Conservation (phyloP, 768 basidiomycete species). For the Agrocybe chaxingu region DNA sequence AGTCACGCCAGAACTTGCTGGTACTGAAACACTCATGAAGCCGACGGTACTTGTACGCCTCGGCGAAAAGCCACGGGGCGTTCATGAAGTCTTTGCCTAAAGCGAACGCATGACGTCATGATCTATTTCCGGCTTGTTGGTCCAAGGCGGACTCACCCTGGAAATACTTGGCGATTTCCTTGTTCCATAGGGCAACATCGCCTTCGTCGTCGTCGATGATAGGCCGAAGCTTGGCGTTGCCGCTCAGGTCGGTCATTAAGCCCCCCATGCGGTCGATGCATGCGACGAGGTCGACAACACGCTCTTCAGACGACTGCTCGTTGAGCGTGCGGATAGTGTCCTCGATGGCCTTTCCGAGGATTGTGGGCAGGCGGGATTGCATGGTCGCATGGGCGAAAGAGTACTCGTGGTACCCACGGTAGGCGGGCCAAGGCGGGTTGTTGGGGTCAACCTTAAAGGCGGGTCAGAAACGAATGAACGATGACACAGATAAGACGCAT, state of each 20-base stretch:
- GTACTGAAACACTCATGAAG: slow-evolving; percentile 92
- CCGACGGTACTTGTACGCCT: slow-evolving; percentile 90
- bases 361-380: slow-evolving; percentile 94
- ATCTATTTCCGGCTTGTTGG: slow-evolving; percentile 1
- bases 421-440: slow-evolving; percentile 82
- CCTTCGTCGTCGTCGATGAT: slow-evolving; percentile 90
- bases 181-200: slow-evolving; percentile 95
- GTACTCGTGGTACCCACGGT: slow-evolving; percentile 77
- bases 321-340: slow-evolving; percentile 88
- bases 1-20: slow-evolving; percentile 85
- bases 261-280: slow-evolving; percentile 90
- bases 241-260: slow-evolving; percentile 84
- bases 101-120: slow-evolving; percentile 8
- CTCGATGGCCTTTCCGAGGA: slow-evolving; percentile 93
- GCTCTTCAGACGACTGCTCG: slow-evolving; percentile 78
- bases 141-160: slow-evolving; percentile 49
- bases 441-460: slow-evolving; percentile 66
- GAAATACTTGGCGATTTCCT: slow-evolving; percentile 93
- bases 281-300: slow-evolving; percentile 76
- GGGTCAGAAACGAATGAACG: background rate
- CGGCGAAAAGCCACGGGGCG: slow-evolving; percentile 95
- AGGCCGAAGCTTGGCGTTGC: slow-evolving; percentile 79
- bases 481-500: slow-evolving; percentile 4
- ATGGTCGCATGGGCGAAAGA: slow-evolving; percentile 91
- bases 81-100: slow-evolving; percentile 75